These are phyloP conservation scores for Gaeumannomyces sp. DNA, from an alignment of 2,329 filamentous ascomycete species.

Conservation along the genomic window DNA sequence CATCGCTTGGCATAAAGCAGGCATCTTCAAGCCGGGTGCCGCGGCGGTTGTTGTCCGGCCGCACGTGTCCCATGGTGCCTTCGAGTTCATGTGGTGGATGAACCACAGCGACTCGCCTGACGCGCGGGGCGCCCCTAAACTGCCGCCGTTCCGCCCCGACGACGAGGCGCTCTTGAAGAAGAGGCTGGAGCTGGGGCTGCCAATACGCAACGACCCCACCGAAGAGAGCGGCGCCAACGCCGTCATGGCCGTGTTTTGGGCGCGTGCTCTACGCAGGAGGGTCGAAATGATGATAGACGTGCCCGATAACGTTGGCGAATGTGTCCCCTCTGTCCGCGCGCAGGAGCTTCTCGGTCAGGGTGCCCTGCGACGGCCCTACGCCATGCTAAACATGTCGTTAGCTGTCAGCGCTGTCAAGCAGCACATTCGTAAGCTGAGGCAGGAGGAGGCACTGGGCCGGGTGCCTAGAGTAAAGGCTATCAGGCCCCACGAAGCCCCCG, in stretches of 20 bases:
- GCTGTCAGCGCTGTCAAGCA: constrained; percentile 19
- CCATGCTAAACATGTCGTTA: constrained; percentile 47
- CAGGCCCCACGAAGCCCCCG: not conserved
- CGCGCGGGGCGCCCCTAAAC: not conserved
- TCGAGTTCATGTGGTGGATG: constrained; percentile 4
- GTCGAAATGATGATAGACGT: constrained; percentile 40
- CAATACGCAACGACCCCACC: constrained; percentile 45
- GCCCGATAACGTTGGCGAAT: constrained; percentile 36
- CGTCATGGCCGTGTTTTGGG: constrained; percentile 47
- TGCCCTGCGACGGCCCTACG: constrained; percentile 33
- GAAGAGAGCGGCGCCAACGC: constrained; percentile 23
- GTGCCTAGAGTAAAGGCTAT: not conserved
- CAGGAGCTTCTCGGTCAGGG: constrained; percentile 47
- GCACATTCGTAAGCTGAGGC: constrained; percentile 15
- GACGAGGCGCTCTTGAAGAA: not conserved
- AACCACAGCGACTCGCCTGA: not conserved
- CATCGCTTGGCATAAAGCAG: constrained; percentile 70
- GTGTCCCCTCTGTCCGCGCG: not conserved
- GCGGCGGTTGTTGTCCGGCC: constrained; percentile 44
- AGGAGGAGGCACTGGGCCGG: not conserved
- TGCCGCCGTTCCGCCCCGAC: not conserved
- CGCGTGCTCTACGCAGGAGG: constrained; percentile 46
- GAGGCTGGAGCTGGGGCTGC: not conserved
- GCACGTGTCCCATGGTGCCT: not conserved
- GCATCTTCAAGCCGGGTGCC: constrained; percentile 58